Conservation (phyloP, 2,329 filamentous ascomycete genomes). For the Chaetomiaceae sp. region DNA sequence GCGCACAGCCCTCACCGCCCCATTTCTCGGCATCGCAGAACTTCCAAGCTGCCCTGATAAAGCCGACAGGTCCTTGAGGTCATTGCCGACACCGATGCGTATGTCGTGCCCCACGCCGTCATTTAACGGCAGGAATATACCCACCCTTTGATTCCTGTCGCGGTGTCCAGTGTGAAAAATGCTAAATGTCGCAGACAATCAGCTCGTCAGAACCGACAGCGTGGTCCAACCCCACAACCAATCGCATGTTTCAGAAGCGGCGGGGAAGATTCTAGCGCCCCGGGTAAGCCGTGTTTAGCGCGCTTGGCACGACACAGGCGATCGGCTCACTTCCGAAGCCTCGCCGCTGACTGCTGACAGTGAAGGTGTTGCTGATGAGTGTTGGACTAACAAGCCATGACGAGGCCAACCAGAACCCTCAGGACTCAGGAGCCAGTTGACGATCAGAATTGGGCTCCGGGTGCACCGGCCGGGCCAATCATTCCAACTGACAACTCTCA, state of each 20-base stretch:
- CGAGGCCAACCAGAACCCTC: not conserved
- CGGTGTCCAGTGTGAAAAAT: not conserved
- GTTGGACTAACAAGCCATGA: not conserved
- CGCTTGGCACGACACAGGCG: not conserved
- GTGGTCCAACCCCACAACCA: not conserved
- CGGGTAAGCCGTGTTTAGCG: not conserved
- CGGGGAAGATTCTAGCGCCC: constrained; percentile 9
- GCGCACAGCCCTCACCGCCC: not conserved
- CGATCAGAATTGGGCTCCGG: no score
- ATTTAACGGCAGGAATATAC: not conserved
- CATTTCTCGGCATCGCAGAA: not conserved
- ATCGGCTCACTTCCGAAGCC: no score
- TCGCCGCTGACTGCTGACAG: no score
- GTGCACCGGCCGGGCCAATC: no score
- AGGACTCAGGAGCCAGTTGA: no score
- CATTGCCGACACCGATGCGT: no score
- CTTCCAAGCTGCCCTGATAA: no score
- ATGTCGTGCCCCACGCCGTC: not conserved
- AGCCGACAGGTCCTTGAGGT: no score
- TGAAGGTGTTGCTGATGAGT: not conserved
- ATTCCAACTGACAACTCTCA: no score
- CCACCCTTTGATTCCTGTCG: not conserved
- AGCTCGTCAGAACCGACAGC: not conserved
- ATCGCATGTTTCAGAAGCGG: constrained; percentile 6
- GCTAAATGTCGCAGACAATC: not conserved